phyloP scores from a whole-genome alignment of 495 filamentous ascomycete species.

The Penicillium coffeae region DNA sequence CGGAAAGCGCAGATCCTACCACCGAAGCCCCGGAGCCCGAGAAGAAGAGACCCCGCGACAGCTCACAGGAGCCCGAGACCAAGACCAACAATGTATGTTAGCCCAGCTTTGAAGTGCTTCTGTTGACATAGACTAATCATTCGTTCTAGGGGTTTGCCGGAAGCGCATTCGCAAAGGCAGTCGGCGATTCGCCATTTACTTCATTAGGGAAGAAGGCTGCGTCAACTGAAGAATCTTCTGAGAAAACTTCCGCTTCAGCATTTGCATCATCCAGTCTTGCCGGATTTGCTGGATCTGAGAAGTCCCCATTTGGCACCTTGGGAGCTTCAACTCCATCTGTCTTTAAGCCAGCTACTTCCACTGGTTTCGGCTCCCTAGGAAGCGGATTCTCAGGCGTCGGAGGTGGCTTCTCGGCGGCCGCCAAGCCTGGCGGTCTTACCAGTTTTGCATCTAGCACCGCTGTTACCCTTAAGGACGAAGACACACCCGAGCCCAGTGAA shows the following conservation, averaged over 20 bases:
- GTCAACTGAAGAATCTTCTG: conserved; percentile 9
- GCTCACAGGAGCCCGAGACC: conserved; percentile 32
- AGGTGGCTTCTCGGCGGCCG: conserved; percentile 47
- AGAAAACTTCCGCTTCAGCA: conserved; percentile 40
- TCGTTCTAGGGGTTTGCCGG: conserved; percentile 34
- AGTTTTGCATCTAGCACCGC: conserved; percentile 66
- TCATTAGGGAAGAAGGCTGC: conserved; percentile 28
- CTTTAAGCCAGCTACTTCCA: conserved; percentile 29
- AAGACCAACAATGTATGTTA: conserved; percentile 13
- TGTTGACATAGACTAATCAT: not conserved
- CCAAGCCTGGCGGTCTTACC: conserved; percentile 50
- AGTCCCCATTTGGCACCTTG: conserved; percentile 55
- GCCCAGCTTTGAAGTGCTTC: not conserved
- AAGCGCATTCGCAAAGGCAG: conserved; percentile 52
- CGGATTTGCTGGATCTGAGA: conserved; percentile 49
- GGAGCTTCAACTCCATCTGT: conserved; percentile 38
- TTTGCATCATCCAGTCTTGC: conserved; percentile 53
- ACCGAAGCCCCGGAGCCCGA: conserved; percentile 28
- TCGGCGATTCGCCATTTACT: conserved; percentile 49
- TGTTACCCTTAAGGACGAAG: conserved; percentile 34
- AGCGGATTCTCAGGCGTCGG: conserved; percentile 52
- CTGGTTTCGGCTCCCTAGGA: conserved; percentile 39
- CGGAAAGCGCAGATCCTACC: conserved; percentile 1
- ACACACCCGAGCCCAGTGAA: conserved; percentile 19
- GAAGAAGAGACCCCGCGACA: conserved; percentile 46